Percentiles rank a stretch among this genome's conserved stretches.
Evolutionary conservation across 192 early-diverging fungal genomes (phyloP).

Genomic region (Powellomyces hirtus): DNA sequence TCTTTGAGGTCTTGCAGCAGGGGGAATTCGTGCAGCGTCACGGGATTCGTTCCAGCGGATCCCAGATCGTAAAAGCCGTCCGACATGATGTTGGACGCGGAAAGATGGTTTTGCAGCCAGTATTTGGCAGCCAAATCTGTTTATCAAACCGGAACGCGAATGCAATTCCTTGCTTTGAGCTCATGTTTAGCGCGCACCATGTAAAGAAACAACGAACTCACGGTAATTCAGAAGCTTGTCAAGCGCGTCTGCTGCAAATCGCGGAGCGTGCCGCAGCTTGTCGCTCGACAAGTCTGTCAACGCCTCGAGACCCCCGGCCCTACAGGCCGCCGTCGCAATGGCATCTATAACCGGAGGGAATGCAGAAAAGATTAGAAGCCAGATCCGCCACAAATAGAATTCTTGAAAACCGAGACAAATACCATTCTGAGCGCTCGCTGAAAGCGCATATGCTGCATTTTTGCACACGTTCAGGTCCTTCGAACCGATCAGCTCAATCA

Average conservation of each 20-base stretch:
- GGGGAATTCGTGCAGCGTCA: slow-evolving; percentile 34
- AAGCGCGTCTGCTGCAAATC: slow-evolving; percentile 54
- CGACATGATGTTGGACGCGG: slow-evolving; percentile 39
- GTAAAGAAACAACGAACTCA: too few relatives aligned
- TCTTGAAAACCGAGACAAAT: neutral
- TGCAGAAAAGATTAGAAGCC: too few relatives aligned
- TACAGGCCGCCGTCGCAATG: slow-evolving; percentile 47
- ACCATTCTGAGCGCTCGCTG: slow-evolving; percentile 46
- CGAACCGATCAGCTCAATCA: slow-evolving; percentile 42
- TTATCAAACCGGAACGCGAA: too few relatives aligned
- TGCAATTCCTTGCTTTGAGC: too few relatives aligned
- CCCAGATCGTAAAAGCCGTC: slow-evolving; percentile 59
- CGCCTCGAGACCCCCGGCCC: slow-evolving; percentile 47
- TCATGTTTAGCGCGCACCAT: too few relatives aligned
- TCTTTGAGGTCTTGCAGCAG: slow-evolving; percentile 35
- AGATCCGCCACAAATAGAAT: neutral
- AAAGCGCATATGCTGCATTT: slow-evolving; percentile 53
- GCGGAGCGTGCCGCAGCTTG: slow-evolving; percentile 34
- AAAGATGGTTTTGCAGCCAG: slow-evolving; percentile 50
- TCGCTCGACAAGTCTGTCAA: slow-evolving; percentile 45
- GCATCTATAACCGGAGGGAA: slow-evolving; percentile 21
- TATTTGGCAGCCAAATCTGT: slow-evolving; percentile 57
- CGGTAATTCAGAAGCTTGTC: slow-evolving; percentile 56
- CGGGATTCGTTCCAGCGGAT: slow-evolving; percentile 40
- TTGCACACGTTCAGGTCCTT: slow-evolving; percentile 48